Base-by-base conservation (phyloP, 345 rosid genomes). In the Orychophragmus violaceus region DNA sequence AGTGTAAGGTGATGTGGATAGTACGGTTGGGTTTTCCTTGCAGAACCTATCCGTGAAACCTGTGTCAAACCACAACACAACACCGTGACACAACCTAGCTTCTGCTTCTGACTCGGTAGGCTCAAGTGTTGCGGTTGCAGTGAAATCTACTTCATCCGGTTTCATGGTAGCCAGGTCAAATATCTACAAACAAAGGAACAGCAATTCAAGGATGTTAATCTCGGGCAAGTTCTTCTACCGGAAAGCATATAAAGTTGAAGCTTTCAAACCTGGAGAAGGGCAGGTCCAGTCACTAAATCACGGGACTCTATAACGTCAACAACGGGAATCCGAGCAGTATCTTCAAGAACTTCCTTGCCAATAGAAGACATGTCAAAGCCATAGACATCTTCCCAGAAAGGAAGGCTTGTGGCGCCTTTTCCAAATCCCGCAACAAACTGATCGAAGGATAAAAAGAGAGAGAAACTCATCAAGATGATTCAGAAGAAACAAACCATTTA, bases 381-480 rank as follows among this genome's bases (percentile, higher is more conserved):
- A 73, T 83, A 85, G 11, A 90, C 94, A 76, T 85, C 83, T 72
- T 94, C 93, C 99, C 99, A 94, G 74, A 90, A 94, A 32, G 95
- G 86, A 46, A 90, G 81, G 76, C 96, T 88, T 10, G 97, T 94
- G 25, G 82, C 86, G 53, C 95, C 92, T 75, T 68, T 90, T 71
- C 99, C 99, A 67, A 94, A 88, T 66, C 99, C 99, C 0, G 96
- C 92, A 78, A 80, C 95, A 80, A 76, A 84, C 97, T 93, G 74
- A 57, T 70, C 44, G 62, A 58, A 29, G 21, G 21, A 25, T 35
- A 24, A 46, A n/a, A 30, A 57, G 49, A 25, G 13, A 41, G 44
- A 68, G 54, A 19, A 39, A 46, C 42, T 61, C 59, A 52, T 21
- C 27, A 36, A 51, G 1, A 36, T 19, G 36, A 68, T 22, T 18